Base-by-base conservation (phyloP, 2,329 filamentous ascomycete genomes). In the Magnaporthiopsis incrustans region DNA sequence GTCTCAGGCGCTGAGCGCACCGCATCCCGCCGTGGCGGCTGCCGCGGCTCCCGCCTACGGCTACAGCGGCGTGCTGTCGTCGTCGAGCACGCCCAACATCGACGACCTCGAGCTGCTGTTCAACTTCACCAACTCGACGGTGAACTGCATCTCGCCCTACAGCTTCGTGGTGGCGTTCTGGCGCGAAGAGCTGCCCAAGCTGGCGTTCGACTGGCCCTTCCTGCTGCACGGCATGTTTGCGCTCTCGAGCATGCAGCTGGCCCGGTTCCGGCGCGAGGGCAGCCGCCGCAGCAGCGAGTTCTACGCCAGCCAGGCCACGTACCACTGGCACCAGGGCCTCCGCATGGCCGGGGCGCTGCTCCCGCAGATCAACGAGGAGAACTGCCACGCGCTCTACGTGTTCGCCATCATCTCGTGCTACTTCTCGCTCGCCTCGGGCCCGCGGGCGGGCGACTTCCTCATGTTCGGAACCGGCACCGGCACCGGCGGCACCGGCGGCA, bases 61-160 rank as follows among this genome's bases (percentile, higher is more conserved):
- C 33, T 44, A 61, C 60, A 26, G 60, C 38, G 50, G 26, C 60
- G 50, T 22, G 10, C 18, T 53, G 33, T 33, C 33, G 25, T 27
- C 26, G 18, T 27, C 27, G 15, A 38, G 12, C 33, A 35, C 30
- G 11, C 60, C 25, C n/a, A 63, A 63, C n/a, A 27, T 59, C 1
- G 61, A 56, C 11, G 61, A 63, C 61, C 61, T 63, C 22, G 61
- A 63, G 30, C 61, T 63, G 12, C 61, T 63, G 6, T 38, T 63
- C 53, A 63, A 58, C 61, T 63, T 58, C 53, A 63, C 61, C 27
- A 63, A 15, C 61, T 63, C 61, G 11, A 63, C 61, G 22, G 61
- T 63, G 53, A 58, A 63, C 25, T 44, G 53, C 30, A 35, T 63
- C 30, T 59, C 61, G 2, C 56, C 27, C 4, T 30, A 59, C 35